Evolutionary conservation across 306 rosid species (phyloP), one percentile per base, ranked within the genome.

Genomic region (Begonia peltatifolia): DNA sequence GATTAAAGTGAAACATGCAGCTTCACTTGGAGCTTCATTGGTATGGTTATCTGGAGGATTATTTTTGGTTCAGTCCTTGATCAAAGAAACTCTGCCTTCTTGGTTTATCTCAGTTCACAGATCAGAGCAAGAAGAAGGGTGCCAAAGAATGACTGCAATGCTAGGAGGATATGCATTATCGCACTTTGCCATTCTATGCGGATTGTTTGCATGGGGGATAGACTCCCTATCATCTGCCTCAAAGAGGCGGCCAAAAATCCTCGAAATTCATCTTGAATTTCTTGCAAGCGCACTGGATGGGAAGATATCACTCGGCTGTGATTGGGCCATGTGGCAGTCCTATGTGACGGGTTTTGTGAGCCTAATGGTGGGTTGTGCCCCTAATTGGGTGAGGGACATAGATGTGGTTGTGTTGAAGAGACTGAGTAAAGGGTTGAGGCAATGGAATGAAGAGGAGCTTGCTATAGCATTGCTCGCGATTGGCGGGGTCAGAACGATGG

Each of bases 251-350:
- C 94, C 77, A 9, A 83, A 80, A 52, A 73, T 86, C 70, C 75
- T 90, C 17, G 80, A 81, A 11, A 65, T 57, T 56, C 97, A 90
- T 68, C 72, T 90, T 87, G 80, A 86, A 66, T 90, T 90, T 74
- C 76, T 90, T n/a, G 97, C 97, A 3, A 76, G 94, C 63, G 95
- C 87, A 48, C 82, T 86, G 30, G 87, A 86, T 53, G 92, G 97
- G 68, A 90, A 90, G 72, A 86, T 83, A 76, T 86, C 94, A 14
- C 92, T 83, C 5, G 94, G 95, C 55, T 85, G 94, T 53, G 87
- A 83, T 76, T 70, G 78, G 6, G 85, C 92, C 43, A 86, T 84
- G 14, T 90, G 99, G 99, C 90, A 74, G 9, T 90, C 95, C 14
- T 90, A 90, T 14, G 94, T 83, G 35, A 84, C 87, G 0, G 84